Percentiles rank a stretch among this genome's conserved stretches.
These are phyloP conservation scores for Apocynum venetum DNA, from an alignment of 257 asterid species.

Conservation along the genomic window DNA sequence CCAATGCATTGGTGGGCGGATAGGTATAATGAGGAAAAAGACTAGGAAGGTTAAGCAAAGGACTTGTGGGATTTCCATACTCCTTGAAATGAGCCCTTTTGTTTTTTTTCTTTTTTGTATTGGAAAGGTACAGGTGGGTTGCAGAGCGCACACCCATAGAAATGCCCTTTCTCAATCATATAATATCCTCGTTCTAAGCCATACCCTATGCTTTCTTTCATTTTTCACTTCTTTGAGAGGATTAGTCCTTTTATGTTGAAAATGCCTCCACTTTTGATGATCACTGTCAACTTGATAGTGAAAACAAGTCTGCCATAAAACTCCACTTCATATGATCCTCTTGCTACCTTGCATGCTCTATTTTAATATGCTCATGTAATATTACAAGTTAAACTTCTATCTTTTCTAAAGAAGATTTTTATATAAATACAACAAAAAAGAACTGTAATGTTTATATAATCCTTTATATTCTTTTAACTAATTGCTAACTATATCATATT, in stretches of 20 bases:
- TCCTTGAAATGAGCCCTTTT: constrained; percentile 3
- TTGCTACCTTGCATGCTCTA: too few relatives aligned
- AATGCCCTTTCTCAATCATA: constrained; percentile 9
- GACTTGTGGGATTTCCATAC: constrained; percentile 8
- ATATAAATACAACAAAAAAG: too few relatives aligned
- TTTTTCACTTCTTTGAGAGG: neutral
- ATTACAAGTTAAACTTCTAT: too few relatives aligned
- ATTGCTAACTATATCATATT: too few relatives aligned
- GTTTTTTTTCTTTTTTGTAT: neutral
- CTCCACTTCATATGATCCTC: neutral
- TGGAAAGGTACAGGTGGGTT: constrained; percentile 12
- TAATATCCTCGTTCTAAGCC: neutral
- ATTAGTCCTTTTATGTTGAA: neutral
- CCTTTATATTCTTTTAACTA: too few relatives aligned
- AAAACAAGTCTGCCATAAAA: neutral
- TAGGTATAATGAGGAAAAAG: constrained; percentile 19
- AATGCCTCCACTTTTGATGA: constrained; percentile 2
- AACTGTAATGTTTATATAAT: too few relatives aligned
- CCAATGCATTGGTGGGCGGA: constrained; percentile 7
- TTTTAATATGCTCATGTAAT: too few relatives aligned
- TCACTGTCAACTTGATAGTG: neutral
- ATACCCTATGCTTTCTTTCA: neutral
- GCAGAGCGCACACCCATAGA: neutral
- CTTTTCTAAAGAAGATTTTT: too few relatives aligned
- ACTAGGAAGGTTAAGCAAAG: constrained; percentile 14